Evolutionary conservation across 1,284 basidiomycete genomes (phyloP).

Genomic region (Heliocybe sulcata): DNA sequence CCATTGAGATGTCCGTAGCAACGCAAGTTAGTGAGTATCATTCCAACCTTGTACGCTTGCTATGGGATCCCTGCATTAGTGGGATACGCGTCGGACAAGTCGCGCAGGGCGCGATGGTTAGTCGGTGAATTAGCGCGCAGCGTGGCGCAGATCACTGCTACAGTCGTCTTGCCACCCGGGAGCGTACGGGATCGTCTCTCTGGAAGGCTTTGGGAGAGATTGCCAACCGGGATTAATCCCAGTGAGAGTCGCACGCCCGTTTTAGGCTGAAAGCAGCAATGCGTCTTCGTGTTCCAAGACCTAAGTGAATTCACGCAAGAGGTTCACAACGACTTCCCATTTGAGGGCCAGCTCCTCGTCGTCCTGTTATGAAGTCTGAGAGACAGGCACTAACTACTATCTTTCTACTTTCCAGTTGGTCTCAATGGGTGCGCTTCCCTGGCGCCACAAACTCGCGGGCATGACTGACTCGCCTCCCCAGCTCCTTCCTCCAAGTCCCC

Average conservation of each 20-base stretch:
- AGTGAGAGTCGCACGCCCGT: too few relatives aligned
- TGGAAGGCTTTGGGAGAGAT: too few relatives aligned
- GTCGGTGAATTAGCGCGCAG: not conserved
- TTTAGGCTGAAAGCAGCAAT: too few relatives aligned
- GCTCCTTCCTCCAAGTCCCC: conserved; percentile 45
- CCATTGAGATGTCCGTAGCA: conserved; percentile 39
- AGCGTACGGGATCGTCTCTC: too few relatives aligned
- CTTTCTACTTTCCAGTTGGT: conserved; percentile 4
- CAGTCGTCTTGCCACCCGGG: not conserved
- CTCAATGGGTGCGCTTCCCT: not conserved
- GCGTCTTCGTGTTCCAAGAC: too few relatives aligned
- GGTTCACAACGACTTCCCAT: too few relatives aligned
- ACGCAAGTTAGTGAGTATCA: conserved; percentile 25
- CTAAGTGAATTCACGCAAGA: too few relatives aligned
- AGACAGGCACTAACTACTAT: not conserved
- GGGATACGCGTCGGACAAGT: too few relatives aligned
- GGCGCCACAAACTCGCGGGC: not conserved
- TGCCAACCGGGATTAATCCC: too few relatives aligned
- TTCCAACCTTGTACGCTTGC: not conserved
- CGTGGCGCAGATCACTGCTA: not conserved
- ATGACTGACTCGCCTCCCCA: conserved; percentile 13
- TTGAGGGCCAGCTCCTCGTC: not conserved
- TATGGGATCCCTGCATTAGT: too few relatives aligned
- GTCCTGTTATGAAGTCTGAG: not conserved
- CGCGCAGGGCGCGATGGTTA: too few relatives aligned